A percentile compares a stretch with the other conserved stretches of the same genome.
Evolutionary conservation across 176 grass and related monocot species (phyloP).

Genomic region (Calamus simplicifolius): DNA sequence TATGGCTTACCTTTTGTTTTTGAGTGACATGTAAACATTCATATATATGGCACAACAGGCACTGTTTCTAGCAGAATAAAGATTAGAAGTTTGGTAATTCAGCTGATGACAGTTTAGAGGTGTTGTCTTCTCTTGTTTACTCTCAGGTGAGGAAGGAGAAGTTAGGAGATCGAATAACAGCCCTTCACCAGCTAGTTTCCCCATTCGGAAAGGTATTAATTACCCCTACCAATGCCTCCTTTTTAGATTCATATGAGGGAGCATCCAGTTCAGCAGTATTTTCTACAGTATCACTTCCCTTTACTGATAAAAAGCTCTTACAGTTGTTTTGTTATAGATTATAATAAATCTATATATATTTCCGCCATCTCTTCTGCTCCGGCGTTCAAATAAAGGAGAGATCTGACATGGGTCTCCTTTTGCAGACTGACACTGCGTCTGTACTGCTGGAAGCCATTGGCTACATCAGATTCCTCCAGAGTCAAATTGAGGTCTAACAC

Average conservation of each 20-base stretch:
- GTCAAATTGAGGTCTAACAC: slow-evolving; percentile 69
- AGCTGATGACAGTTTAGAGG: no score
- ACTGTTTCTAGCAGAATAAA: no score
- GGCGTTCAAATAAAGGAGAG: slow-evolving; percentile 40
- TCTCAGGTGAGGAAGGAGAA: slow-evolving; percentile 87
- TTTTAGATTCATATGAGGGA: no score
- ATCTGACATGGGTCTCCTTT: slow-evolving; percentile 39
- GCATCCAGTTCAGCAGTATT: no score
- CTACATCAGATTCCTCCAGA: slow-evolving; percentile 66
- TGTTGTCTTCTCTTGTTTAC: background rate
- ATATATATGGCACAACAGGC: no score
- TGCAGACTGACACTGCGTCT: slow-evolving; percentile 81
- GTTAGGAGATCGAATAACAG: slow-evolving; percentile 77
- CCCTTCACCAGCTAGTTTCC: slow-evolving; percentile 76
- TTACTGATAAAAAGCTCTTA: no score
- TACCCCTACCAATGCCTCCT: slow-evolving; percentile 1
- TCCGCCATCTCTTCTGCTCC: slow-evolving; percentile 27
- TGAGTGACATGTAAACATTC: no score
- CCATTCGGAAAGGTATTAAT: slow-evolving; percentile 74
- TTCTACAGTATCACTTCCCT: no score
- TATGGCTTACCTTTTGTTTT: no score
- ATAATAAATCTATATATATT: slow-evolving; percentile 15
- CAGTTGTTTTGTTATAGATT: no score
- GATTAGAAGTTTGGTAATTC: no score
- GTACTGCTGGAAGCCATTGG: slow-evolving; percentile 79